These are phyloP conservation scores for Sambucus nigra DNA, from an alignment of 129 eudicot species.

Conservation along the genomic window DNA sequence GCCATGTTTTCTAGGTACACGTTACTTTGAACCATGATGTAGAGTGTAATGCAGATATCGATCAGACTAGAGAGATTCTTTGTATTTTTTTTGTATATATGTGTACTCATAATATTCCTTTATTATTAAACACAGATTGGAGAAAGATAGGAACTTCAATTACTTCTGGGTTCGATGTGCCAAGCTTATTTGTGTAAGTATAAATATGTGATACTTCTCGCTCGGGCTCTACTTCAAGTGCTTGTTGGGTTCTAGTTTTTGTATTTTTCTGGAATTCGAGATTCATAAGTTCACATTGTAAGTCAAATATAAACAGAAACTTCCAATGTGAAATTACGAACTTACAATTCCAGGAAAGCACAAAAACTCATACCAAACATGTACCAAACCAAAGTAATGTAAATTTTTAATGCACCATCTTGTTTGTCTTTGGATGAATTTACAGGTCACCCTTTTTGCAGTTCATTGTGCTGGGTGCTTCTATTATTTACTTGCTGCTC, in stretches of 20 bases:
- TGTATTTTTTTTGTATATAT: background rate
- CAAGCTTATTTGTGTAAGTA: slow-evolving; percentile 83
- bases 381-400: background rate
- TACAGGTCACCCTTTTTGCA: slow-evolving; percentile 81
- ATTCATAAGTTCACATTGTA: too few species aligned
- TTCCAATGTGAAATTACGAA: too few species aligned
- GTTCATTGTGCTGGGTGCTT: slow-evolving; percentile 91
- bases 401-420: background rate
- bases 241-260: too few species aligned
- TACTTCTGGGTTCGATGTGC: slow-evolving; percentile 93
- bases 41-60: too few species aligned
- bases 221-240: too few species aligned
- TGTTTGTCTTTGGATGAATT: background rate
- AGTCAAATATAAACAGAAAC: too few species aligned
- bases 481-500: slow-evolving; percentile 68
- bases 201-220: too few species aligned
- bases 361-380: too few species aligned
- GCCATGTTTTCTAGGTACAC: slow-evolving; percentile 63
- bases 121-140: slow-evolving; percentile 47
- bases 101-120: background rate
- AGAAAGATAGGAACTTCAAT: slow-evolving; percentile 90
- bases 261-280: too few species aligned
- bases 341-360: too few species aligned
- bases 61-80: background rate
- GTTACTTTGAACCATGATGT: background rate